phyloP scores from a whole-genome alignment of 768 basidiomycete species.

The Amanita polypyramis region DNA sequence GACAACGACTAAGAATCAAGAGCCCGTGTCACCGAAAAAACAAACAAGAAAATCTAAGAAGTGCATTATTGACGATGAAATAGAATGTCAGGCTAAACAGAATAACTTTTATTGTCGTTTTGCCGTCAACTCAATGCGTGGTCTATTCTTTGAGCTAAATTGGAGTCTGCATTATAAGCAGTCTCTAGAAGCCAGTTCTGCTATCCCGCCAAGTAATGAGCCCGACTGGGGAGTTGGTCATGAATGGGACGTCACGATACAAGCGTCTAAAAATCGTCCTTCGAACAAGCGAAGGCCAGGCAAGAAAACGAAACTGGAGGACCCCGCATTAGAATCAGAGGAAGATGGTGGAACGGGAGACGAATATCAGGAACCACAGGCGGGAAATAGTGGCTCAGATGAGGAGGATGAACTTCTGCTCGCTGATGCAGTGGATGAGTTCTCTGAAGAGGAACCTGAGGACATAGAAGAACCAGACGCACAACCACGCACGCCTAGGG shows the following conservation, averaged over 20 bases:
- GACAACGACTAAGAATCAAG: slow-evolving; percentile 9
- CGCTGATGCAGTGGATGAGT: slow-evolving; percentile 15
- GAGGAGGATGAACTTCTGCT: slow-evolving; percentile 15
- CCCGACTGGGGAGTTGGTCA: slow-evolving; percentile 27
- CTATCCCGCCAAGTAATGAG: slow-evolving; percentile 15
- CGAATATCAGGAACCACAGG: slow-evolving; percentile 13
- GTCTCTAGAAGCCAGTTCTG: slow-evolving; percentile 26
- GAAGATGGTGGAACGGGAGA: slow-evolving; percentile 14
- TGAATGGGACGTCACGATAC: slow-evolving; percentile 34
- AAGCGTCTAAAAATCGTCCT: slow-evolving; percentile 4
- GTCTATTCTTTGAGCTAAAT: slow-evolving; percentile 50
- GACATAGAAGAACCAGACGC: slow-evolving; percentile 11
- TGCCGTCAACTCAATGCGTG: slow-evolving; percentile 47
- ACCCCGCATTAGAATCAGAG: slow-evolving; percentile 19
- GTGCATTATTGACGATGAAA: background rate
- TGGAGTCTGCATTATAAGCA: slow-evolving; percentile 41
- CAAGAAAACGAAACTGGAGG: slow-evolving; percentile 12
- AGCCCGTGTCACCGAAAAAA: slow-evolving; percentile 5
- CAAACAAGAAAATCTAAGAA: background rate
- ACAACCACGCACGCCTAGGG: slow-evolving; percentile 38
- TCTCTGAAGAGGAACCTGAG: slow-evolving; percentile 18
- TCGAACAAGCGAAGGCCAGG: slow-evolving; percentile 6
- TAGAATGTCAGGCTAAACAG: slow-evolving; percentile 1
- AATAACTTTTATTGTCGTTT: slow-evolving; percentile 41
- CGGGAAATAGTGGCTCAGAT: slow-evolving; percentile 13